These are phyloP conservation scores for Macrocystidia cucumis DNA, from an alignment of 1,284 basidiomycete genomes.

Conservation along the genomic window DNA sequence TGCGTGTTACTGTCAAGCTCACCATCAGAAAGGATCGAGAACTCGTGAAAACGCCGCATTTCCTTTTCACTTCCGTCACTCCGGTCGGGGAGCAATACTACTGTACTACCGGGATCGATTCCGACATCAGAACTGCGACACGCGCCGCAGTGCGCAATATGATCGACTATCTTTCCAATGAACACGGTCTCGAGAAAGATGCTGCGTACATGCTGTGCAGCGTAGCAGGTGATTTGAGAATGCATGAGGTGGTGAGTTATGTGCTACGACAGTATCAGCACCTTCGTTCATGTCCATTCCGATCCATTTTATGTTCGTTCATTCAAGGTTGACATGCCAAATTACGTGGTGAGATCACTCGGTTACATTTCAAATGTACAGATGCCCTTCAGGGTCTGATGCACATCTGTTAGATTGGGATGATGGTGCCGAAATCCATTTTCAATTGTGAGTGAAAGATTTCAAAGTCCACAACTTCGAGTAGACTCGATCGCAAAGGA, in stretches of 20 bases:
- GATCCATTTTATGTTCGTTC: background rate
- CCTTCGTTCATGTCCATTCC: constrained; percentile 9
- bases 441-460: too few relatives aligned
- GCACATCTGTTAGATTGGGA: constrained; percentile 27
- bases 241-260: constrained; percentile 61
- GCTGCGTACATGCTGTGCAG: constrained; percentile 59
- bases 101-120: constrained; percentile 49
- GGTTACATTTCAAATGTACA: constrained; percentile 7
- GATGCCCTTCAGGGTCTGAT: background rate
- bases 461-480: constrained; percentile 4
- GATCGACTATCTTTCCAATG: constrained; percentile 40
- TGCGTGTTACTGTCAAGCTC: constrained; percentile 45
- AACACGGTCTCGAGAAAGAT: constrained; percentile 30
- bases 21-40: constrained; percentile 48
- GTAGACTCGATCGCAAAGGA: too few relatives aligned
- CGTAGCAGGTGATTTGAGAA: constrained; percentile 46
- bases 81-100: constrained; percentile 39
- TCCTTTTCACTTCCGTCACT: constrained; percentile 22
- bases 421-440: constrained; percentile 40
- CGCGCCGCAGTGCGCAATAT: constrained; percentile 47
- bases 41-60: constrained; percentile 53
- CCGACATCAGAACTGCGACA: constrained; percentile 46
- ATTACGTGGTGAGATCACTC: constrained; percentile 55
- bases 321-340: constrained; percentile 56
- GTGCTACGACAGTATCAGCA: too few relatives aligned